Conservation (phyloP, 225 moss, liverwort and hornwort species). For the Pleurozium schreberi region DNA sequence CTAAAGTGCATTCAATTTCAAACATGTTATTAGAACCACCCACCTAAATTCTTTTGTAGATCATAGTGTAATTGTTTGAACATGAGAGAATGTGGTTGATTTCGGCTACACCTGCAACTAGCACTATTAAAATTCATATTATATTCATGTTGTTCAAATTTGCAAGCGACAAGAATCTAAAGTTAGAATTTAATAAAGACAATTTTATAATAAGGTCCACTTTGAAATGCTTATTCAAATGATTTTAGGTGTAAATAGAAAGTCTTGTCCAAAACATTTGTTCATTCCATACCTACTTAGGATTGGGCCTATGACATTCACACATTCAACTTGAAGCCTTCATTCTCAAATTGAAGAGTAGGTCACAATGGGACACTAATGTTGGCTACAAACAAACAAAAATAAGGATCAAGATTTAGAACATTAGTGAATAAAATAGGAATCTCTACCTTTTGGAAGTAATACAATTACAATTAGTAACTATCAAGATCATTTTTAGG, state of each 20-base stretch:
- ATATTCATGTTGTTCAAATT: neutral
- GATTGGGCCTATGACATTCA: neutral
- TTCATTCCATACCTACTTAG: neutral
- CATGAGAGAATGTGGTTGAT: neutral
- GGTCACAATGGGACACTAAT: neutral
- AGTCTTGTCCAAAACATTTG: neutral
- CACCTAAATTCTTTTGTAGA: neutral
- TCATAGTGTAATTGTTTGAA: neutral
- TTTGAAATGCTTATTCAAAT: neutral
- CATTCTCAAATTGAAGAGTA: neutral
- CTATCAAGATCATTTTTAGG: neutral
- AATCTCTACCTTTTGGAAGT: too few species aligned
- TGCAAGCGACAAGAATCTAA: fast-evolving
- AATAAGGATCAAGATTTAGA: fast-evolving
- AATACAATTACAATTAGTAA: neutral
- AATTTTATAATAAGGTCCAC: neutral
- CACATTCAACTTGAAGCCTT: neutral
- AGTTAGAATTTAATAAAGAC: neutral
- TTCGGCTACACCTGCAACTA: neutral
- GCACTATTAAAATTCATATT: neutral
- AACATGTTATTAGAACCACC: too few species aligned
- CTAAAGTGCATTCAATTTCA: neutral
- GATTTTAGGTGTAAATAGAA: neutral
- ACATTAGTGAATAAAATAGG: too few species aligned
- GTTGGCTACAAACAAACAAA: neutral